Evolutionary conservation across 495 filamentous ascomycete genomes (phyloP), one percentile per base, ranked within the genome.

Genomic region (Margaritispora aquatica): DNA sequence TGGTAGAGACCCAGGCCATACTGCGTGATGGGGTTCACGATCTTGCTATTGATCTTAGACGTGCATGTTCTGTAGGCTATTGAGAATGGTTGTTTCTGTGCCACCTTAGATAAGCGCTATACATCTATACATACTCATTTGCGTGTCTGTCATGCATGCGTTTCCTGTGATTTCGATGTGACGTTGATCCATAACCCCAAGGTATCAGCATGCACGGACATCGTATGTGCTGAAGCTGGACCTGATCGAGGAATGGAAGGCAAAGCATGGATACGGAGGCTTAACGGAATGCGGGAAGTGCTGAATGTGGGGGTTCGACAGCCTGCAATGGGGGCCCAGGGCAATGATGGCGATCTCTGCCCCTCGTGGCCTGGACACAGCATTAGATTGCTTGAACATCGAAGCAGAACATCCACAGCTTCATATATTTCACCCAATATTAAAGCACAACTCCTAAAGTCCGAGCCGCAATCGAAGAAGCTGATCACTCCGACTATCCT

Each of bases 1-100:
- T 2, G 55, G 60, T 11, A 5, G 63, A 49, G 26, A 67, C 63
- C 68, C 68, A 71, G 55, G 64, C 59, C 66, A 71, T 68, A 53
- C 50, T 54, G 59, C 2, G 3, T 26, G 24, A 23, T 4, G 26
- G 26, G 47, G 9, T 19, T 17, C 67, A 64, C 49, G 20, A 26
- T 51, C 2, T 44, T 44, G 15, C 38, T 44, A 17, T n/a, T 10
- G 38, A 3, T 8, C 19, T 44, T 8, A 7, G 38, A n/a, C 38
- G 11, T 2, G 15, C 8, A 44, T 44, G 7, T n/a, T n/a, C 38
- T 44, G 38, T 44, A 17, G 3, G 11, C 15, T 2, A 8, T 44
- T n/a, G 17, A 44, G 19, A 15, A 44, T 44, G 8, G 8, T 3
- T 44, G 38, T 15, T 44, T 8, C 8, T 8, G 10, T n/a, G 11